Percentiles rank a stretch among this genome's conserved stretches.
Evolutionary conservation across 2,329 filamentous ascomycete species (phyloP).

Genomic region (Ophiognomonia clavigignenti-juglandacearum): DNA sequence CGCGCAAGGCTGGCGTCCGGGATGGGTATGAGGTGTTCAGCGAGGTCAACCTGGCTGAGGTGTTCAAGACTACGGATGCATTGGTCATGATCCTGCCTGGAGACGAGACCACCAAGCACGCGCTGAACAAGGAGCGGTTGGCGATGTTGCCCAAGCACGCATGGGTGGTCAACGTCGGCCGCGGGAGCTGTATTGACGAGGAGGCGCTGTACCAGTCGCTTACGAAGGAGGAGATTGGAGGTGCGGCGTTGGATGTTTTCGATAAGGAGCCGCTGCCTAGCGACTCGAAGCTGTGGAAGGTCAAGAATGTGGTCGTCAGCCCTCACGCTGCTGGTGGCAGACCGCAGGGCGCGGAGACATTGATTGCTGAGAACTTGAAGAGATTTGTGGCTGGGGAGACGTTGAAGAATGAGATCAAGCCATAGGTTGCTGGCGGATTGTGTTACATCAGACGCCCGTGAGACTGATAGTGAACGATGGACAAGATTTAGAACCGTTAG

Average conservation of each 20-base stretch:
- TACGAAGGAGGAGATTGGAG: conserved; percentile 24
- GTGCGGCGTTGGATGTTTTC: conserved; percentile 34
- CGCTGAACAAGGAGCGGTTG: conserved; percentile 49
- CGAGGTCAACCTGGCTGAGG: conserved; percentile 47
- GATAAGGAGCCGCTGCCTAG: conserved; percentile 39
- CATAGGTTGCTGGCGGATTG: background rate
- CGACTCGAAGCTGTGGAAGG: conserved; percentile 41
- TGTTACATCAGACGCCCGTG: too few species aligned
- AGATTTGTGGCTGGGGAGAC: conserved; percentile 54
- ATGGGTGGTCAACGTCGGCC: conserved; percentile 48
- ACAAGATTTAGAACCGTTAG: too few species aligned
- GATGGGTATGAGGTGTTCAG: conserved; percentile 52
- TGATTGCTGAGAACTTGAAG: conserved; percentile 59
- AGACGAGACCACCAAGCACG: conserved; percentile 49
- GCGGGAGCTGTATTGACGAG: conserved; percentile 31
- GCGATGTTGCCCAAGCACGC: conserved; percentile 51
- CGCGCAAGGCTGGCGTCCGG: conserved; percentile 50
- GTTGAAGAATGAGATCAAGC: conserved; percentile 48
- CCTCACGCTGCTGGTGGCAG: conserved; percentile 57
- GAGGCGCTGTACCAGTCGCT: conserved; percentile 27
- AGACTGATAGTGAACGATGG: too few species aligned
- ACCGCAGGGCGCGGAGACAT: conserved; percentile 53
- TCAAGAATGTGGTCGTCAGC: conserved; percentile 48
- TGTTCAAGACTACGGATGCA: conserved; percentile 55
- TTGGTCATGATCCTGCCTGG: conserved; percentile 65